These are phyloP conservation scores for Penicillium atrosanguineum DNA, from an alignment of 495 filamentous ascomycete species.

Conservation along the genomic window DNA sequence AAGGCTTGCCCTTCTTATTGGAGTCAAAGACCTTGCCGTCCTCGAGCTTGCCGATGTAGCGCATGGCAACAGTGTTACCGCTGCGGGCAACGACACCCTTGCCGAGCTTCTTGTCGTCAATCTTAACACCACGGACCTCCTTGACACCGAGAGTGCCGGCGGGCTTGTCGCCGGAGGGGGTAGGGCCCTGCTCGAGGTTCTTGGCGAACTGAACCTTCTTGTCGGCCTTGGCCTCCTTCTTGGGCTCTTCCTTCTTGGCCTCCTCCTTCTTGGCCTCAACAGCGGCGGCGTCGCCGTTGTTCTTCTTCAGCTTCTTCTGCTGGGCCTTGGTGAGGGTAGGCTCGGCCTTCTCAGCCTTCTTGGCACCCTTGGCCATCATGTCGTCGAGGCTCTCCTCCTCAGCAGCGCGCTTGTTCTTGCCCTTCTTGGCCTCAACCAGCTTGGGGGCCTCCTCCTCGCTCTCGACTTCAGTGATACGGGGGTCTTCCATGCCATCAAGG, in stretches of 20 bases:
- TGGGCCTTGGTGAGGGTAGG: conserved; percentile 87
- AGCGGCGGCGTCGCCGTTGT: conserved; percentile 77
- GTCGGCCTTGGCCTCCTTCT: conserved; percentile 53
- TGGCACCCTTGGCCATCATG: conserved; percentile 68
- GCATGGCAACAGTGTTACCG: conserved; percentile 83
- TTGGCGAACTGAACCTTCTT: conserved; percentile 99
- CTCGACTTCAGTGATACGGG: conserved; percentile 80
- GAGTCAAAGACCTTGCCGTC: conserved; percentile 92
- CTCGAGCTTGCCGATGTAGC: conserved; percentile 95
- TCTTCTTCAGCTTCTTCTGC: conserved; percentile 98
- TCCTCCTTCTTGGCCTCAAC: conserved; percentile 53
- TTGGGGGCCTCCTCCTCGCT: conserved; percentile 78
- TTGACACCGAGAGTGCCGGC: conserved; percentile 64
- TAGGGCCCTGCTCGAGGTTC: conserved; percentile 95
- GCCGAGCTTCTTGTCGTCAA: conserved; percentile 93
- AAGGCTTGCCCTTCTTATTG: conserved; percentile 97
- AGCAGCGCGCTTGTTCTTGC: conserved; percentile 84
- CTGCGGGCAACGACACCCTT: conserved; percentile 77
- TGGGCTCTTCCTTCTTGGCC: conserved; percentile 48
- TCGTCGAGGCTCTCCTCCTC: conserved; percentile 70
- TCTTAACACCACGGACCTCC: conserved; percentile 79
- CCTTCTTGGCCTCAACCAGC: conserved; percentile 75
- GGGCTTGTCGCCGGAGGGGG: conserved; percentile 60
- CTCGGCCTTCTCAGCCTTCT: conserved; percentile 55
- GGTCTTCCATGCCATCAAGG: conserved; percentile 74